These are phyloP conservation scores for Xanthoconium stramineum DNA, from an alignment of 768 basidiomycete genomes.

Conservation along the genomic window DNA sequence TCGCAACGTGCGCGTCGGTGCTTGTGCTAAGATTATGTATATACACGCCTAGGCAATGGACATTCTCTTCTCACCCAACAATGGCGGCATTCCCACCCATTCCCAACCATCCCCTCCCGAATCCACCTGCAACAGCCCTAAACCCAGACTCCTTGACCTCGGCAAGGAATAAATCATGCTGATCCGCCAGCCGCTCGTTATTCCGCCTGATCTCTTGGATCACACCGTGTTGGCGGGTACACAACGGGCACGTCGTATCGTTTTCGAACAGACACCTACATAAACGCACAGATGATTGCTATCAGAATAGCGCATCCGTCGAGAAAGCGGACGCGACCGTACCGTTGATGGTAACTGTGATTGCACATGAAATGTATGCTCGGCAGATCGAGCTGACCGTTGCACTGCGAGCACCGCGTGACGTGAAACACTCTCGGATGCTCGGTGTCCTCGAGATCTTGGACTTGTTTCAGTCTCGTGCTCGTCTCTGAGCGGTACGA, in stretches of 20 bases:
- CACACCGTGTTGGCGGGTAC: constrained; percentile 82
- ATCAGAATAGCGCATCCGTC: background rate
- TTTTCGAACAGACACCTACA: constrained; percentile 83
- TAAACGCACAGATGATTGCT: background rate
- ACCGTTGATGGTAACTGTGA: constrained; percentile 94
- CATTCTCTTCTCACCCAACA: background rate
- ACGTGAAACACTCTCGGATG: constrained; percentile 91
- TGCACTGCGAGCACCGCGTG: constrained; percentile 87
- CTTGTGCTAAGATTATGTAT: no score
- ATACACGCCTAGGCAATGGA: no score
- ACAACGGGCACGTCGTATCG: constrained; percentile 87
- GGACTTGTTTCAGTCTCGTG: constrained; percentile 75
- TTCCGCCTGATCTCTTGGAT: constrained; percentile 87
- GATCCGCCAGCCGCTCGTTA: constrained; percentile 79
- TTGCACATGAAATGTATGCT: constrained; percentile 98
- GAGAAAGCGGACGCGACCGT: background rate
- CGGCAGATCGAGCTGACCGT: constrained; percentile 87
- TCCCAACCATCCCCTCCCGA: constrained; percentile 59
- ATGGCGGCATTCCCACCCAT: background rate
- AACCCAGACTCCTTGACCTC: constrained; percentile 75
- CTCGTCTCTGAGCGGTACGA: constrained; percentile 87
- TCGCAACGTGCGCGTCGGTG: no score
- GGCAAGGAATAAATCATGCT: constrained; percentile 75
- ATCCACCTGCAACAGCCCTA: constrained; percentile 65
- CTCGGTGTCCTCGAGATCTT: constrained; percentile 72